These are phyloP conservation scores for Spirogloea muscicola DNA, from an alignment of 139 green algal genomes.

Conservation along the genomic window DNA sequence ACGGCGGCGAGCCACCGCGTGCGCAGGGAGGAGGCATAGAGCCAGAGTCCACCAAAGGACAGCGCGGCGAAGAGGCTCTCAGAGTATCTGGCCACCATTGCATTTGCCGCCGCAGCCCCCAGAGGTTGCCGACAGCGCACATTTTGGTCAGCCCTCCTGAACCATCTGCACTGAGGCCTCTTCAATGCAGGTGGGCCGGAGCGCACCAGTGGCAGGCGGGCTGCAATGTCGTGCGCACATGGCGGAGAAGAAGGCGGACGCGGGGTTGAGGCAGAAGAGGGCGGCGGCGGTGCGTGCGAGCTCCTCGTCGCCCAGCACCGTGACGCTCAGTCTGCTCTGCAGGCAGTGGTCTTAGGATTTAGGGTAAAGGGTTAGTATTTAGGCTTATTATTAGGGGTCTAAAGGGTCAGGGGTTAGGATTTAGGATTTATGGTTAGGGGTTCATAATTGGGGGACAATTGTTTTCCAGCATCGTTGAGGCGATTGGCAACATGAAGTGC, in stretches of 20 bases:
- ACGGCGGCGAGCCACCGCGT: neutral
- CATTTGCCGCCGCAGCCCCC: neutral
- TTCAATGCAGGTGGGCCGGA: neutral
- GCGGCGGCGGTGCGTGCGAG: conserved; percentile 57
- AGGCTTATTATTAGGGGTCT: too few relatives aligned
- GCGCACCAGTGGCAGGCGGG: too few relatives aligned
- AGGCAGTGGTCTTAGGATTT: too few relatives aligned
- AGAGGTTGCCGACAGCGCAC: neutral
- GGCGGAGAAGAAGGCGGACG: conserved; percentile 69
- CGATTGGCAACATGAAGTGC: too few relatives aligned
- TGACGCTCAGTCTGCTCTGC: conserved; percentile 48
- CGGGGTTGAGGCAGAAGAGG: conserved; percentile 72
- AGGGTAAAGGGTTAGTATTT: too few relatives aligned
- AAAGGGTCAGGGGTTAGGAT: too few relatives aligned
- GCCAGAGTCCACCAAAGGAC: conserved; percentile 60
- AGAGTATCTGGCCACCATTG: conserved; percentile 62
- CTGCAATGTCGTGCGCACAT: too few relatives aligned
- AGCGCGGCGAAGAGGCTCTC: conserved; percentile 70
- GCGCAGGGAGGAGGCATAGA: neutral
- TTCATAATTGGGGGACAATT: too few relatives aligned
- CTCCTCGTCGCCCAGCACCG: conserved; percentile 47
- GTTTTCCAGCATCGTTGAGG: too few relatives aligned
- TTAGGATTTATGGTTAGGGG: too few relatives aligned
- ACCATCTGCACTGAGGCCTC: neutral
- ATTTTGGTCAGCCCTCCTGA: neutral